Conservation (phyloP, 352 stramenopile species). For the Elongisporangium undulatum region DNA sequence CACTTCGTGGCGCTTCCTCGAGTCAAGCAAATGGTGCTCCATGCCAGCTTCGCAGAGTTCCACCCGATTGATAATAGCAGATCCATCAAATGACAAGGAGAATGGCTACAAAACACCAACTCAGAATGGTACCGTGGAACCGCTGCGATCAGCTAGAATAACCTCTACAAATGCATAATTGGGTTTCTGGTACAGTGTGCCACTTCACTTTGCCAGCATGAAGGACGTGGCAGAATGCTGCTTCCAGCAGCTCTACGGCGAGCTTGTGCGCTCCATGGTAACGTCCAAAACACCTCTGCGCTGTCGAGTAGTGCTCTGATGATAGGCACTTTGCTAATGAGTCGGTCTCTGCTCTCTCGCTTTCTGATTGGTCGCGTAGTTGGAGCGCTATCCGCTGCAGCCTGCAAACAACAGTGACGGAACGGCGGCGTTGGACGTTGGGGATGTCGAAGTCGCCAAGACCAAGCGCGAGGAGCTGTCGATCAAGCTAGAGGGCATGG, state of each 20-base stretch:
- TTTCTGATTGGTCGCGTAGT: constrained; percentile 20
- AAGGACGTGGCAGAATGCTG: constrained; percentile 84
- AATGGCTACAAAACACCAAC: not conserved
- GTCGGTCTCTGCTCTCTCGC: not conserved
- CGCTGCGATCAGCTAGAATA: not conserved
- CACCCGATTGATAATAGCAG: constrained; percentile 1
- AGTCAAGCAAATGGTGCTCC: constrained; percentile 25
- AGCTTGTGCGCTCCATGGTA: constrained; percentile 85
- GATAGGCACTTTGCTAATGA: not conserved
- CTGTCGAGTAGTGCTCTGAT: not conserved
- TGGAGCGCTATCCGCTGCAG: constrained; percentile 60
- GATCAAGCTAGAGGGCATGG: constrained; percentile 82
- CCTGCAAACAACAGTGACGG: constrained; percentile 16
- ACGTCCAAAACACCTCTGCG: constrained; percentile 1
- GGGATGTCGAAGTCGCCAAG: constrained; percentile 43
- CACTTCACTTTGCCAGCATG: constrained; percentile 22
- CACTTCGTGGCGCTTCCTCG: constrained; percentile 24
- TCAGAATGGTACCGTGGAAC: not conserved
- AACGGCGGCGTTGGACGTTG: constrained; percentile 9
- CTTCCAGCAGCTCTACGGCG: constrained; percentile 86
- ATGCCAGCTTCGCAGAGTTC: constrained; percentile 22
- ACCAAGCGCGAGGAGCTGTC: constrained; percentile 70
- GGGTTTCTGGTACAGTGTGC: not conserved
- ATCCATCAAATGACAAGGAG: not conserved
- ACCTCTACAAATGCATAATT: not conserved